Conservation (phyloP, 805 yeast genomes). For the Pichia exigua region DNA sequence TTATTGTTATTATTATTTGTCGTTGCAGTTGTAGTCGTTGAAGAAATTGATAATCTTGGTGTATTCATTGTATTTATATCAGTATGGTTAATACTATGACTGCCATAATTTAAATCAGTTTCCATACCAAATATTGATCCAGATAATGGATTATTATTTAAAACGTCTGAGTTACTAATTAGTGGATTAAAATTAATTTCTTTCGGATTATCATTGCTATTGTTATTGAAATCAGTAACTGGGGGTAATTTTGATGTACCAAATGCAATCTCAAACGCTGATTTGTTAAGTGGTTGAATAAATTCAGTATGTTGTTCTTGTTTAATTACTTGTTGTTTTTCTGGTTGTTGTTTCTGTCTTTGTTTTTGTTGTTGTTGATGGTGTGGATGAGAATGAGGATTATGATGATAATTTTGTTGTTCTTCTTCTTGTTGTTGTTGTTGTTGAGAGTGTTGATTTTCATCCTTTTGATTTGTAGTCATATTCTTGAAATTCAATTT, state of each 20-base stretch:
- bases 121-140: neutral
- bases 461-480: constrained; percentile 3
- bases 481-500: constrained; percentile 25
- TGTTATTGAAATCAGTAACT: constrained; percentile 25
- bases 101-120: neutral
- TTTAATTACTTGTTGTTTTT: neutral
- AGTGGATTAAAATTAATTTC: constrained; percentile 6
- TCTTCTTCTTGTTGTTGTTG: neutral
- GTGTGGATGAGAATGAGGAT: neutral
- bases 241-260: constrained; percentile 31
- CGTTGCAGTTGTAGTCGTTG: neutral
- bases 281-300: constrained; percentile 17
- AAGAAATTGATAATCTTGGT: neutral
- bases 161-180: constrained; percentile 3
- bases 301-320: constrained; percentile 7
- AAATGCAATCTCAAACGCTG: constrained; percentile 30
- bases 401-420: too few relatives aligned
- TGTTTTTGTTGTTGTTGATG: neutral
- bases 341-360: constrained; percentile 3
- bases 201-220: constrained; percentile 5
- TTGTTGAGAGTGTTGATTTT: neutral
- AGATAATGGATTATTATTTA: neutral
- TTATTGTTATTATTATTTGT: neutral
- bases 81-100: neutral
- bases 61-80: neutral